phyloP scores from a whole-genome alignment of 805 yeast species.

The Kuraishia capsulata region DNA sequence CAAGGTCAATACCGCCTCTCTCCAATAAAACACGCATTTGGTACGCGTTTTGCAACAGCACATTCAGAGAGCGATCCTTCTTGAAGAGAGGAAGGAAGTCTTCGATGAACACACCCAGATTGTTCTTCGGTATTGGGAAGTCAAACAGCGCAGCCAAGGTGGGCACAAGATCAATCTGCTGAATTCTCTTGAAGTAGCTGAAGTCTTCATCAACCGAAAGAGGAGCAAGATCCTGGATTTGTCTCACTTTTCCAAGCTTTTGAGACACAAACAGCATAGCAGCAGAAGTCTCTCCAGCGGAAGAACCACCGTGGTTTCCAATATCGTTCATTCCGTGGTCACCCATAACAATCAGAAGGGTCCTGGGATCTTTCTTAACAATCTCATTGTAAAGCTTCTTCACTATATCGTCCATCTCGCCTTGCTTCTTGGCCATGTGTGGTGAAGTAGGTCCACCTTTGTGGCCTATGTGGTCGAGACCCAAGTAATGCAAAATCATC shows the following conservation, averaged over 20 bases:
- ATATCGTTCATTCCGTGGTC: slow-evolving; percentile 96
- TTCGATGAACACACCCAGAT: slow-evolving; percentile 61
- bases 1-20: slow-evolving; percentile 17
- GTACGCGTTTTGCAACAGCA: slow-evolving; percentile 44
- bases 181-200: slow-evolving; percentile 41
- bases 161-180: slow-evolving; percentile 70
- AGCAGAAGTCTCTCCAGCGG: slow-evolving; percentile 86
- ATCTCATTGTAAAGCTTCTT: slow-evolving; percentile 32
- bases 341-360: slow-evolving; percentile 72
- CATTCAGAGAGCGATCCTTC: slow-evolving; percentile 20
- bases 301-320: slow-evolving; percentile 96
- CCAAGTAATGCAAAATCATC: slow-evolving; percentile 81
- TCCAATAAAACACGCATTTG: slow-evolving; percentile 44
- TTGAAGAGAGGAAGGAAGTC: slow-evolving; percentile 48
- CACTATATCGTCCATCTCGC: slow-evolving; percentile 75
- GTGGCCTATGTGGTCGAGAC: slow-evolving; percentile 96
- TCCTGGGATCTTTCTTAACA: slow-evolving; percentile 24
- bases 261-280: slow-evolving; percentile 67
- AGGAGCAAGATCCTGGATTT: slow-evolving; percentile 28
- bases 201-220: slow-evolving; percentile 30
- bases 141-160: slow-evolving; percentile 53
- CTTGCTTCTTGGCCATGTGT: slow-evolving; percentile 74
- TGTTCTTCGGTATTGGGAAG: slow-evolving; percentile 62
- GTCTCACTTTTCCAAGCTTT: slow-evolving; percentile 28
- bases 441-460: slow-evolving; percentile 84